phyloP scores from a whole-genome alignment of 192 early-diverging fungal species.

The Gigaspora rosea region DNA sequence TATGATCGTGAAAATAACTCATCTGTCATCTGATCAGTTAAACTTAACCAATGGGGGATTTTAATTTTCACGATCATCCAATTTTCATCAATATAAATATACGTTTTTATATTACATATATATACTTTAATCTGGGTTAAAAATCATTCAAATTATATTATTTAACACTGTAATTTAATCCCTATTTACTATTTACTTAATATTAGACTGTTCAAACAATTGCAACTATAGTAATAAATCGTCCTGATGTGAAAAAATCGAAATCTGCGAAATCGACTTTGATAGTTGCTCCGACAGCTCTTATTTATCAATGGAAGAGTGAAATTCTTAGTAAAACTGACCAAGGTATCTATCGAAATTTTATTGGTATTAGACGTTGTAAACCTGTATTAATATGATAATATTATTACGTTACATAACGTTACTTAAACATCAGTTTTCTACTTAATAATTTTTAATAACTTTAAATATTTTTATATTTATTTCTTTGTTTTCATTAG shows the following conservation, averaged over 20 bases:
- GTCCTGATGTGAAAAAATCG: neutral
- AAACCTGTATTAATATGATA: neutral
- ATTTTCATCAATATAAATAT: too few relatives aligned
- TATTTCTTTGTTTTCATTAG: neutral
- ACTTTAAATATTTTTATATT: too few relatives aligned
- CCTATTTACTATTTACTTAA: neutral
- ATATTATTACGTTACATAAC: too few relatives aligned
- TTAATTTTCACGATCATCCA: too few relatives aligned
- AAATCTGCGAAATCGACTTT: conserved; percentile 30
- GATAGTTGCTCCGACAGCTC: conserved; percentile 43
- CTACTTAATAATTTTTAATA: too few relatives aligned
- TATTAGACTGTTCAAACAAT: conserved; percentile 8
- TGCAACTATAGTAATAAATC: neutral
- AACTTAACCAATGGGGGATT: too few relatives aligned
- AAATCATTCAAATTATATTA: neutral
- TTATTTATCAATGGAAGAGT: conserved; percentile 45
- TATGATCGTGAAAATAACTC: too few relatives aligned
- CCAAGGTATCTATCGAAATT: neutral
- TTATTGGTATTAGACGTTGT: neutral
- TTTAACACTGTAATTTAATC: neutral
- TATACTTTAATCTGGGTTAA: neutral
- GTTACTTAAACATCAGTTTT: neutral
- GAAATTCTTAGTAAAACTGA: conserved; percentile 43
- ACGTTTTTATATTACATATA: neutral
- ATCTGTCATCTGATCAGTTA: too few relatives aligned